These are phyloP conservation scores for Brassica balearica DNA, from an alignment of 441 rosid species.

Conservation along the genomic window DNA sequence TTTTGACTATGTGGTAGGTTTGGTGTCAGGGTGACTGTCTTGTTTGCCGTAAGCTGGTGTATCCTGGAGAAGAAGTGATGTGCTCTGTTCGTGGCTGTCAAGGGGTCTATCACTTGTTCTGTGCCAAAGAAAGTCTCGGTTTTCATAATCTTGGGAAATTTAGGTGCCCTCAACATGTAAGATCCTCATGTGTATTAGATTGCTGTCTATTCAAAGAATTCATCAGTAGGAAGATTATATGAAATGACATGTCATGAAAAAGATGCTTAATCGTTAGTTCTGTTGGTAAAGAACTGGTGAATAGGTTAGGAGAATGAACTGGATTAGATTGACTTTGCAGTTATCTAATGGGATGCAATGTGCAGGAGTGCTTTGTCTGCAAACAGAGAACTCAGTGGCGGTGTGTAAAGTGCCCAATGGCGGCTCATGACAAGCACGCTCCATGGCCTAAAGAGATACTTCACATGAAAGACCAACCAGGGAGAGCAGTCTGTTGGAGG, in stretches of 20 bases:
- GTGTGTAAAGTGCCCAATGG: conserved; percentile 70
- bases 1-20: conserved; percentile 6
- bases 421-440: conserved; percentile 84
- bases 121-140: conserved; percentile 57
- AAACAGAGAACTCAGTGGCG: conserved; percentile 73
- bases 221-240: too few relatives aligned
- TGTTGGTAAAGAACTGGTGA: conserved; percentile 1
- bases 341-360: conserved; percentile 30
- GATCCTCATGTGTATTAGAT: conserved; percentile 17
- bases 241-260: neutral
- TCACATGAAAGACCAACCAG: conserved; percentile 65
- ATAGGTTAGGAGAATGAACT: neutral
- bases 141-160: conserved; percentile 56
- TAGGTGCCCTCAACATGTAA: conserved; percentile 95
- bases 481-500: conserved; percentile 91
- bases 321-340: neutral
- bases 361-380: conserved; percentile 88
- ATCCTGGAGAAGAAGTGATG: conserved; percentile 65
- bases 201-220: neutral
- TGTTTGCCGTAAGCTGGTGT: conserved; percentile 59
- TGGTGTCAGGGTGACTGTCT: conserved; percentile 71
- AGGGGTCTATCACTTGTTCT: conserved; percentile 65
- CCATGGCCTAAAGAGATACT: conserved; percentile 78
- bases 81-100: conserved; percentile 76
- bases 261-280: neutral